Conservation (phyloP, 495 filamentous ascomycete genomes). For the Ascobolus immersus region DNA sequence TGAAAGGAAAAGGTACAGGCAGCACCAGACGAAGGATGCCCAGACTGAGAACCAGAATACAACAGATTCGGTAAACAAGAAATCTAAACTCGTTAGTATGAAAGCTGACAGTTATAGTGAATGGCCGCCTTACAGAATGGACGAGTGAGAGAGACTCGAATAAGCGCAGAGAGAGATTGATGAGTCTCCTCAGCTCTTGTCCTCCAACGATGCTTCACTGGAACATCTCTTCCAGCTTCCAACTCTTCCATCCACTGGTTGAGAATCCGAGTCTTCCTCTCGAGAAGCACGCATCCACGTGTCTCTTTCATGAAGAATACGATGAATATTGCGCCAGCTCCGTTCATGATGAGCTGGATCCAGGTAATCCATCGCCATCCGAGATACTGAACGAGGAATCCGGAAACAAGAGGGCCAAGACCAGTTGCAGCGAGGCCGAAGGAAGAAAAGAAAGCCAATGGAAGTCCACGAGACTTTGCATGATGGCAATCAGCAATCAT, state of each 20-base stretch:
- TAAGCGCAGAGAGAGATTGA: slow-evolving; percentile 40
- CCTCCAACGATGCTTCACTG: too few species aligned
- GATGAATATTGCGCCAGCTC: slow-evolving; percentile 32
- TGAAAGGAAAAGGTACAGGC: slow-evolving; percentile 72
- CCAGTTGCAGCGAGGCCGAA: slow-evolving; percentile 59
- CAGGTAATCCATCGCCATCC: slow-evolving; percentile 82
- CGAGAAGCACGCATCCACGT: slow-evolving; percentile 55
- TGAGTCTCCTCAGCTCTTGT: slow-evolving; percentile 65
- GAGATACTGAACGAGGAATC: slow-evolving; percentile 39
- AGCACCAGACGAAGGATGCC: slow-evolving; percentile 73
- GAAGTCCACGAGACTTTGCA: slow-evolving; percentile 52
- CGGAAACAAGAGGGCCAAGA: slow-evolving; percentile 45
- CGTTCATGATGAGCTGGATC: slow-evolving; percentile 50
- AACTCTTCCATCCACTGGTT: slow-evolving; percentile 61
- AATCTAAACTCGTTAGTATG: too few species aligned
- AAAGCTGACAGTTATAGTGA: too few species aligned
- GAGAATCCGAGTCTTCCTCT: slow-evolving; percentile 42
- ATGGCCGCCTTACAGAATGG: too few species aligned
- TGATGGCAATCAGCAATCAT: slow-evolving; percentile 77
- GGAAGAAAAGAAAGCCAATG: slow-evolving; percentile 70
- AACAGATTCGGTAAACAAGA: slow-evolving; percentile 73
- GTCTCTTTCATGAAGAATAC: slow-evolving; percentile 58
- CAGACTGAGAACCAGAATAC: slow-evolving; percentile 90
- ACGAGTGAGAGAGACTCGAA: slow-evolving; percentile 47
- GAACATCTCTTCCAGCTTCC: too few species aligned